Conservation (phyloP, 805 yeast species). For the Ogataea minuta region DNA sequence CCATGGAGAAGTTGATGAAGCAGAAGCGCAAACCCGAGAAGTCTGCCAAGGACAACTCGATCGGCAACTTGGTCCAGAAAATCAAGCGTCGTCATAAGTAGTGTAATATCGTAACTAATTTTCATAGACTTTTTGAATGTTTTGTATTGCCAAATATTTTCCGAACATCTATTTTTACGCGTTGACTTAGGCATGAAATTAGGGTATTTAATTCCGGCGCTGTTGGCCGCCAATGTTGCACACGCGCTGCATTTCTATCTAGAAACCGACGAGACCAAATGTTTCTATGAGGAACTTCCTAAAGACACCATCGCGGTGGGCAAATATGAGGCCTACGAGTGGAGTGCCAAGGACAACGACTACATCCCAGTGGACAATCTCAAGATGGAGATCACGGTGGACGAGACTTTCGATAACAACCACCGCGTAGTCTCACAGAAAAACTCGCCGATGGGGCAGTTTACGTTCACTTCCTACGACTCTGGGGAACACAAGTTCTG, state of each 20-base stretch:
- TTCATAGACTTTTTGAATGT: conserved; percentile 1
- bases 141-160: conserved; percentile 3
- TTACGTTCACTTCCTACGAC: conserved; percentile 70
- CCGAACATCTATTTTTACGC: conserved; percentile 7
- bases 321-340: conserved; percentile 66
- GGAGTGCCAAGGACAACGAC: conserved; percentile 43
- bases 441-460: conserved; percentile 62
- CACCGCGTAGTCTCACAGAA: conserved; percentile 73
- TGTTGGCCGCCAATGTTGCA: conserved; percentile 18
- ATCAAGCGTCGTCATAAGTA: conserved; percentile 41
- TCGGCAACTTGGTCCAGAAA: conserved; percentile 45
- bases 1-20: conserved; percentile 78
- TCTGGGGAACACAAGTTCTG: conserved; percentile 80
- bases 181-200: conserved; percentile 20
- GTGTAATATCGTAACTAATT: conserved; percentile 1
- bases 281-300: conserved; percentile 82
- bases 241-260: conserved; percentile 75
- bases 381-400: conserved; percentile 66
- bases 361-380: conserved; percentile 55
- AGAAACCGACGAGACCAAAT: conserved; percentile 69
- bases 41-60: conserved; percentile 21
- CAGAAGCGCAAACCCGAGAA: conserved; percentile 47
- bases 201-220: conserved; percentile 12
- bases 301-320: conserved; percentile 80
- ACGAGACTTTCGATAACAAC: conserved; percentile 74